These are phyloP conservation scores for Boletus calvinii DNA, from an alignment of 1,284 basidiomycete genomes.

Conservation along the genomic window DNA sequence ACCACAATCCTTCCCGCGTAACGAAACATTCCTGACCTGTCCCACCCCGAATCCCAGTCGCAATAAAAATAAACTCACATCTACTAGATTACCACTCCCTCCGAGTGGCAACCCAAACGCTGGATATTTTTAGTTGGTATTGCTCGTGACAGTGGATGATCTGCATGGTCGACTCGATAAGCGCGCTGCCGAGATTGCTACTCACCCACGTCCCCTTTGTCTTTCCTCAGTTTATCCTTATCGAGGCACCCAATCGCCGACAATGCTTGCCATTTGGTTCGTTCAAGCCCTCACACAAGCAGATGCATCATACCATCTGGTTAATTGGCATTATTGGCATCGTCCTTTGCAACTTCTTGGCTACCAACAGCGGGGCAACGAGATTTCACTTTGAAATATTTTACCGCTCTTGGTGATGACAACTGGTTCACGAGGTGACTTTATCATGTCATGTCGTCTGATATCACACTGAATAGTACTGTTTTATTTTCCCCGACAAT, in stretches of 20 bases:
- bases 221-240: conserved; percentile 94
- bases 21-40: no score
- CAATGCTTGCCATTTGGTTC: conserved; percentile 80
- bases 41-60: no score
- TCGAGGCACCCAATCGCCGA: conserved; percentile 76
- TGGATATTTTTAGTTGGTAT: conserved; percentile 12
- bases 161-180: conserved; percentile 29
- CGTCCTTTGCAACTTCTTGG: conserved; percentile 84
- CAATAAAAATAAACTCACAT: no score
- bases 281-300: conserved; percentile 42
- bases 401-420: no score
- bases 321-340: conserved; percentile 62
- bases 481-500: no score
- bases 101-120: no score
- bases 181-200: conserved; percentile 71
- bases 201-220: conserved; percentile 88
- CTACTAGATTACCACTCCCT: no score
- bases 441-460: no score
- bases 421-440: no score
- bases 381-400: no score
- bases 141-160: conserved; percentile 21
- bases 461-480: no score
- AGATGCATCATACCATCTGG: conserved; percentile 55
- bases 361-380: no score
- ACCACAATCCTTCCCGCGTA: neutral